These are phyloP conservation scores for Fusarium sp. DNA, from an alignment of 2,329 filamentous ascomycete genomes.

Conservation along the genomic window DNA sequence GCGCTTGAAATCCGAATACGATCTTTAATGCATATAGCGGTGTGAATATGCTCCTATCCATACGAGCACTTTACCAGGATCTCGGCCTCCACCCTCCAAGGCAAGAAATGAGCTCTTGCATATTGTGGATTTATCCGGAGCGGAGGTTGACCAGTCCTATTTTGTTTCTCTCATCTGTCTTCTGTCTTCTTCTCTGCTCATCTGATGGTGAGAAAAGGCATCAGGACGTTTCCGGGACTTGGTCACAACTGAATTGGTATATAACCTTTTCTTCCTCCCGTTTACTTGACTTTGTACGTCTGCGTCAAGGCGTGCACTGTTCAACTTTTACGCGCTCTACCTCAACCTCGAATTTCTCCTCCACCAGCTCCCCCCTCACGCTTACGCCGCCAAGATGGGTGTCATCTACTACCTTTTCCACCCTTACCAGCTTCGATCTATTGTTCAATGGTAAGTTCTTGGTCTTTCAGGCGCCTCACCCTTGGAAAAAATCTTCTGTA, in stretches of 20 bases:
- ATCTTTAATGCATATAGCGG: constrained; percentile 34
- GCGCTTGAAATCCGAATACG: constrained; percentile 27
- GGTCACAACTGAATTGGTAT: constrained; percentile 46
- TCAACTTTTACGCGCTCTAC: constrained; percentile 28
- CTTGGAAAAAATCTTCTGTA: not conserved
- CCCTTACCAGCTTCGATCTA: constrained; percentile 82
- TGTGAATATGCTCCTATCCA: constrained; percentile 9
- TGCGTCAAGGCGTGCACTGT: constrained; percentile 38
- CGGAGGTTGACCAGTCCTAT: constrained; percentile 40
- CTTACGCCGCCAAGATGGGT: constrained; percentile 65
- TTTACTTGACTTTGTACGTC: constrained; percentile 27
- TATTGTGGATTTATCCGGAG: constrained; percentile 51
- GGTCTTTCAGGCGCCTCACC: not conserved
- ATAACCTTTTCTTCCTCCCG: constrained; percentile 40
- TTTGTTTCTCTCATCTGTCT: constrained; percentile 42
- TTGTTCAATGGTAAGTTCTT: constrained; percentile 84
- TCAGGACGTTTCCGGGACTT: constrained; percentile 42
- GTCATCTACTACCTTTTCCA: constrained; percentile 81
- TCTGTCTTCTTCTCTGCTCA: constrained; percentile 35
- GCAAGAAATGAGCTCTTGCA: constrained; percentile 50
- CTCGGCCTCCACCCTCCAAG: constrained; percentile 28
- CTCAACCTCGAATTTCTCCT: constrained; percentile 8
- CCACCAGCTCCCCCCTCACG: constrained; percentile 20
- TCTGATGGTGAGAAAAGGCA: constrained; percentile 37
- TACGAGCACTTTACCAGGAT: constrained; percentile 44